Evolutionary conservation across 805 yeast genomes (phyloP), one percentile per base, ranked within the genome.

Genomic region (Suhomyces prunicola): DNA sequence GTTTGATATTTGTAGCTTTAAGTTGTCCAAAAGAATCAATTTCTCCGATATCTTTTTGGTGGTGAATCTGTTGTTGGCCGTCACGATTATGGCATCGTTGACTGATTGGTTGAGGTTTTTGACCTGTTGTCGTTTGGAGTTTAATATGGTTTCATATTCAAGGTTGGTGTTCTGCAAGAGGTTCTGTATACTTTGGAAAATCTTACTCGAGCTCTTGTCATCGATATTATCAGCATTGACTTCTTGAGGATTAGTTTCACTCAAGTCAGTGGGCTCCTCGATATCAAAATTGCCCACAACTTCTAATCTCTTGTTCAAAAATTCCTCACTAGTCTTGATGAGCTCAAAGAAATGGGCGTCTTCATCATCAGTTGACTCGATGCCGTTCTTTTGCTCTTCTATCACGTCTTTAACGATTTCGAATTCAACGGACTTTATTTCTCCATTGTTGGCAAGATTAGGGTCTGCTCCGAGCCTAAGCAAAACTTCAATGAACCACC

Each of bases 351-450:
- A 55, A 41, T 67, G 72, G 17, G 59, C 67, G 22, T 55, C 52
- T 4, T 36, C 46, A 40, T 60, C 59, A 6, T 57, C 55, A 4
- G 13, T 19, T 1, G 22, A 17, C 17, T 13, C 31, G 17, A 9
- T 12, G 5, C 10, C 27, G 7, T 67, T 70, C 36, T 27, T 49
- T 46, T 59, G 64, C 46, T 54, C 61, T 13, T 35, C 33, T 17
- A 53, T 46, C 10, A 66, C 62, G 46, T 74, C 77, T 46, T 81
- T 71, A 45, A 78, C 82, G 50, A 87, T 83, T 45, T 96, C 96
- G 70, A 88, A 93, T 70, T 94, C 98, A 12, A 78, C 71, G 3
- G 98, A 96, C 55, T 88, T 83, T 33, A 93, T 78, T 0, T 97
- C 97, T 4, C 93, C 87, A 48, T 88, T 87, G 66, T 94, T 94